These are phyloP conservation scores for Fomitopsis pinicola DNA, from an alignment of 1,284 basidiomycete genomes.

Conservation along the genomic window DNA sequence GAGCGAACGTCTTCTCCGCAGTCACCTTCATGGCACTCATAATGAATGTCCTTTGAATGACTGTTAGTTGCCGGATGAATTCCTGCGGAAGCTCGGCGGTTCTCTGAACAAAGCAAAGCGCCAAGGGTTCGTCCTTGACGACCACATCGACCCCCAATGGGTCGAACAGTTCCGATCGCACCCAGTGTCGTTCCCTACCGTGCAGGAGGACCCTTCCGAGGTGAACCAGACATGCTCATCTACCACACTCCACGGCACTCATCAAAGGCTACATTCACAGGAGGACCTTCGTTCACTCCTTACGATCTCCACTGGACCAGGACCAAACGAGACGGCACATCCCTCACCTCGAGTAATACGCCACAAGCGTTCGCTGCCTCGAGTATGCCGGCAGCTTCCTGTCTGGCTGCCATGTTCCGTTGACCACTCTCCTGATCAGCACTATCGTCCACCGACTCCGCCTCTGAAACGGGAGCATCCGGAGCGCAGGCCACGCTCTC, in stretches of 20 bases:
- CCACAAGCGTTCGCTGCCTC: constrained; percentile 6
- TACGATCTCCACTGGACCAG: neutral
- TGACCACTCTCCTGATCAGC: constrained; percentile 13
- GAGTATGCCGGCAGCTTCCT: constrained; percentile 10
- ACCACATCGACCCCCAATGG: neutral
- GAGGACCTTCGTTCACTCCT: neutral
- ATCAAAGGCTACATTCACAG: neutral
- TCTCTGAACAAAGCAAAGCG: constrained; percentile 29
- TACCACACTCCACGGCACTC: neutral
- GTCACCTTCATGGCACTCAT: neutral
- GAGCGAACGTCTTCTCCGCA: constrained; percentile 15
- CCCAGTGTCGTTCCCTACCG: neutral
- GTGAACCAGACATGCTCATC: neutral
- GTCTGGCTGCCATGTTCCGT: constrained; percentile 1
- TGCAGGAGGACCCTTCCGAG: neutral
- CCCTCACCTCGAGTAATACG: neutral
- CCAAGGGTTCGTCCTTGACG: constrained; percentile 14
- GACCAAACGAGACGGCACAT: neutral
- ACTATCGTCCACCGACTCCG: constrained; percentile 32
- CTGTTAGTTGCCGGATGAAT: constrained; percentile 46
- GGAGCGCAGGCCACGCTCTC: constrained; percentile 13
- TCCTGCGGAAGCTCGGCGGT: constrained; percentile 42
- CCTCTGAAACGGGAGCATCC: constrained; percentile 24
- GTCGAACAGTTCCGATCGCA: neutral
- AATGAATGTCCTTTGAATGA: constrained; percentile 12